A percentile compares a stretch with the other conserved stretches of the same genome.
Conservation (phyloP, 108 stramenopile species). For the Fistulifera pelliculosa region DNA sequence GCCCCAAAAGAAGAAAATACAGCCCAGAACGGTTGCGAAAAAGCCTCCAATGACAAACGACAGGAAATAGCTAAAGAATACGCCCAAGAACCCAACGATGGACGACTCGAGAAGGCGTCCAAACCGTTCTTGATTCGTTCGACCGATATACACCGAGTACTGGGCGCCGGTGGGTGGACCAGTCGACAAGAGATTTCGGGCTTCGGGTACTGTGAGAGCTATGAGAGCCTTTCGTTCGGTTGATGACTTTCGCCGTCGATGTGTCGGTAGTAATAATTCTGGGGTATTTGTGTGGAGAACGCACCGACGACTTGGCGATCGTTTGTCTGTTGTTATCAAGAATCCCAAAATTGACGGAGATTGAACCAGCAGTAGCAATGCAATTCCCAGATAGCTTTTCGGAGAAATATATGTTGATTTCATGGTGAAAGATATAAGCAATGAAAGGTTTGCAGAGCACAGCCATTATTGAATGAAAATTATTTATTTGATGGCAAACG, state of each 20-base stretch:
- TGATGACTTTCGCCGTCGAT: neutral
- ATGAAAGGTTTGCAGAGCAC: too few relatives aligned
- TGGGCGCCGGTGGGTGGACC: slow-evolving; percentile 59
- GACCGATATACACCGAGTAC: slow-evolving; percentile 65
- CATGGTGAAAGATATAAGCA: too few relatives aligned
- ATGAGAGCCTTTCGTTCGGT: slow-evolving; percentile 44
- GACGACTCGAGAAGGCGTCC: slow-evolving; percentile 49
- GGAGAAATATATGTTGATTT: too few relatives aligned
- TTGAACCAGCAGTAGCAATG: too few relatives aligned
- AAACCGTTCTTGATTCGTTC: slow-evolving; percentile 52
- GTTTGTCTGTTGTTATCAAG: too few relatives aligned
- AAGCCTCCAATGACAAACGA: slow-evolving; percentile 70
- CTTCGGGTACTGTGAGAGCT: slow-evolving; percentile 48
- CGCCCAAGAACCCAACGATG: slow-evolving; percentile 54
- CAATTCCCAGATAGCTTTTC: too few relatives aligned
- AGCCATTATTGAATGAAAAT: too few relatives aligned
- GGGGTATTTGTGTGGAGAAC: too few relatives aligned
- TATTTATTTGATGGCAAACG: too few relatives aligned
- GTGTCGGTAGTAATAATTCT: too few relatives aligned
- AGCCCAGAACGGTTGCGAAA: slow-evolving; percentile 53
- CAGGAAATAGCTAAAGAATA: slow-evolving; percentile 64
- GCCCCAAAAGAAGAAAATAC: slow-evolving; percentile 61
- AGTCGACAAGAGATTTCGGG: slow-evolving; percentile 32
- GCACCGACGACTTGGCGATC: too few relatives aligned
- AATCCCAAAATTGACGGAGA: too few relatives aligned